These are phyloP conservation scores for Kwoniella pini DNA, from an alignment of 768 basidiomycete species.

Conservation along the genomic window DNA sequence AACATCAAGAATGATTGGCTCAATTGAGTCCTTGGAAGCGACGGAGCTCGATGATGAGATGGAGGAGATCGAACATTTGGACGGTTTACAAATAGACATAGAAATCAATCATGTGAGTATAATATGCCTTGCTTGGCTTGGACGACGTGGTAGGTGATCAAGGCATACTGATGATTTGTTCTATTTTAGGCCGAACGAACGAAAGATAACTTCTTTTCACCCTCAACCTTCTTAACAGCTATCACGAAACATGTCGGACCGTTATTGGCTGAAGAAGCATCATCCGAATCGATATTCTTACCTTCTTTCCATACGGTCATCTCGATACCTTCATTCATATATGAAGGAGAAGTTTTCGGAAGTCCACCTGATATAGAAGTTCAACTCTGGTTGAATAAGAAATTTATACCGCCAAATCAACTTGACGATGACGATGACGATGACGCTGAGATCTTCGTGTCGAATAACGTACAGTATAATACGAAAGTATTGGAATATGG, in stretches of 20 bases:
- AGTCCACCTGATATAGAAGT: conserved; percentile 24
- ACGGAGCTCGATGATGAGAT: neutral
- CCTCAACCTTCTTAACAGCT: conserved; percentile 36
- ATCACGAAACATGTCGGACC: conserved; percentile 34
- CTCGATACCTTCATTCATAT: conserved; percentile 24
- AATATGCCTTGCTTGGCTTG: neutral
- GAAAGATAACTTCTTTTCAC: conserved; percentile 40
- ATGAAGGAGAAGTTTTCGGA: conserved; percentile 17
- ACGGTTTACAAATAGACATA: conserved; percentile 37
- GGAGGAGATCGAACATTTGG: conserved; percentile 18
- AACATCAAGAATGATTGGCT: conserved; percentile 35
- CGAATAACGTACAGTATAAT: conserved; percentile 22
- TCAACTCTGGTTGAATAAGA: conserved; percentile 34
- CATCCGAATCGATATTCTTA: neutral
- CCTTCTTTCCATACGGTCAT: conserved; percentile 9
- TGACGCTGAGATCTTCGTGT: neutral
- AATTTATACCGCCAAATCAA: conserved; percentile 22
- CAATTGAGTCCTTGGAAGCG: conserved; percentile 47
- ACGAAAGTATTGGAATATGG: conserved; percentile 13
- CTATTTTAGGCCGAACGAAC: conserved; percentile 30
- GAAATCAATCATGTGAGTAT: conserved; percentile 31
- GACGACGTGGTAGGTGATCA: neutral
- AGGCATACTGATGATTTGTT: neutral
- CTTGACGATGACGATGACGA: conserved; percentile 1
- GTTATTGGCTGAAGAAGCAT: conserved; percentile 13